These are phyloP conservation scores for Scheffersomyces parashehatae DNA, from an alignment of 1,139 yeast species.

Conservation along the genomic window DNA sequence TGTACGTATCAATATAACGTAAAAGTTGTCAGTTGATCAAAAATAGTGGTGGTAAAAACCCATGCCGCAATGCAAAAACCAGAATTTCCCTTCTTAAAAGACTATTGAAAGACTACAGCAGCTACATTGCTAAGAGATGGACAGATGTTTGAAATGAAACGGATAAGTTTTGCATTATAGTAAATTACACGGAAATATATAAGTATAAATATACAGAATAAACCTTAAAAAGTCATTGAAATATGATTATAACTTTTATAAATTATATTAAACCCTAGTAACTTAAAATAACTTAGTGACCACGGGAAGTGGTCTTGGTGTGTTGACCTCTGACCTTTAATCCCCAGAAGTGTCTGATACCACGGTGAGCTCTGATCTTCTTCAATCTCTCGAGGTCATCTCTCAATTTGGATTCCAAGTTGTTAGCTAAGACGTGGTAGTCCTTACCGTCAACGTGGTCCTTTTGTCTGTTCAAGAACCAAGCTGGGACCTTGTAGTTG, in stretches of 20 bases:
- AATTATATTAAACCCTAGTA: constrained; percentile 11
- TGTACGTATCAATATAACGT: too few relatives aligned
- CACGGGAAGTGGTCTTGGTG: constrained; percentile 99
- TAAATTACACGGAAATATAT: constrained; percentile 22
- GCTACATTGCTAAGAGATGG: background rate
- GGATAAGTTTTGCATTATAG: constrained; percentile 8
- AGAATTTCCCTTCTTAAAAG: background rate
- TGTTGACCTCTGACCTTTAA: constrained; percentile 97
- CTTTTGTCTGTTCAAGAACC: constrained; percentile 99
- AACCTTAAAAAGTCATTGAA: background rate
- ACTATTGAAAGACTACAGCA: too few relatives aligned
- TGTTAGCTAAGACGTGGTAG: constrained; percentile 98
- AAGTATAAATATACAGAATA: constrained; percentile 8
- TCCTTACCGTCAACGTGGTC: constrained; percentile 99
- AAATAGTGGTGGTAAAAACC: too few relatives aligned
- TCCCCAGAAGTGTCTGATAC: constrained; percentile 99
- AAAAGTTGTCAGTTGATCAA: too few relatives aligned
- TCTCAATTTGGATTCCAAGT: constrained; percentile 98
- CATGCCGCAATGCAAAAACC: background rate
- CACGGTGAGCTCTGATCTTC: constrained; percentile 99
- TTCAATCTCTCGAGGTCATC: constrained; percentile 99
- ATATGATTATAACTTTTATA: background rate
- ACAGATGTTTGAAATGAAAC: background rate
- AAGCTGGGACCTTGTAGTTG: constrained; percentile 98
- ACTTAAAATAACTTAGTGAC: constrained; percentile 43